Conservation (phyloP, 108 stramenopile species). For the Stephanodiscus minutulus region DNA sequence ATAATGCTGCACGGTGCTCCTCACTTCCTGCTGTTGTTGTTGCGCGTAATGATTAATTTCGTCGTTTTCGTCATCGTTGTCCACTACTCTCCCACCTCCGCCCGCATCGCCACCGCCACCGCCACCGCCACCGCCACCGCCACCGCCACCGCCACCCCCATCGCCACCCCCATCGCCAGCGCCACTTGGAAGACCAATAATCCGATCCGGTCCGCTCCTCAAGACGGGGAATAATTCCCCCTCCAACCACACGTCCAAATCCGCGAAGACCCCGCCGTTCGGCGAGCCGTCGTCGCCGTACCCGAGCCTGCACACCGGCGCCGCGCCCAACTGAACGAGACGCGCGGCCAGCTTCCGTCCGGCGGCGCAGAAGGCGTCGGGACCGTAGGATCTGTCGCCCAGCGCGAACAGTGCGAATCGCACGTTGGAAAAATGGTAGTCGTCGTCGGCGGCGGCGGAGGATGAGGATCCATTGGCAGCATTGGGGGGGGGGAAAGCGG, state of each 20-base stretch:
- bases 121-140: not conserved
- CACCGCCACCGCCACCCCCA: too few relatives aligned
- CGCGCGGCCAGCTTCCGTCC: slow-evolving; percentile 82
- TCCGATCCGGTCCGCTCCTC: not conserved
- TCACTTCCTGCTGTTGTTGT: not conserved
- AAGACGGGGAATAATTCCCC: slow-evolving; percentile 37
- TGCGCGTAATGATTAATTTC: not conserved
- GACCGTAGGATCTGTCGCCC: slow-evolving; percentile 88
- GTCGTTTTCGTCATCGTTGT: not conserved
- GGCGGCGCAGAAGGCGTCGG: slow-evolving; percentile 79
- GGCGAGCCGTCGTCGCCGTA: slow-evolving; percentile 87
- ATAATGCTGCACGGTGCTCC: not conserved
- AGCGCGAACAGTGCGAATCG: slow-evolving; percentile 76
- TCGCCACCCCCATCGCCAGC: not conserved
- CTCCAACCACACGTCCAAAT: slow-evolving; percentile 82
- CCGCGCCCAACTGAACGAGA: slow-evolving; percentile 73
- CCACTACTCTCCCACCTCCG: not conserved
- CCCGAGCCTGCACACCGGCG: slow-evolving; percentile 61
- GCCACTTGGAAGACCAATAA: not conserved
- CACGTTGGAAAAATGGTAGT: slow-evolving; percentile 37
- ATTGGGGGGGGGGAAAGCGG: slow-evolving; percentile 9
- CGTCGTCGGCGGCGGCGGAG: too few relatives aligned
- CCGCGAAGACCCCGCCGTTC: slow-evolving; percentile 79
- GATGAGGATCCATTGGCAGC: too few relatives aligned
- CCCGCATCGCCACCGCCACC: too few relatives aligned